Conservation (phyloP, 805 yeast species). For the Yamadazyma ubonensis region DNA sequence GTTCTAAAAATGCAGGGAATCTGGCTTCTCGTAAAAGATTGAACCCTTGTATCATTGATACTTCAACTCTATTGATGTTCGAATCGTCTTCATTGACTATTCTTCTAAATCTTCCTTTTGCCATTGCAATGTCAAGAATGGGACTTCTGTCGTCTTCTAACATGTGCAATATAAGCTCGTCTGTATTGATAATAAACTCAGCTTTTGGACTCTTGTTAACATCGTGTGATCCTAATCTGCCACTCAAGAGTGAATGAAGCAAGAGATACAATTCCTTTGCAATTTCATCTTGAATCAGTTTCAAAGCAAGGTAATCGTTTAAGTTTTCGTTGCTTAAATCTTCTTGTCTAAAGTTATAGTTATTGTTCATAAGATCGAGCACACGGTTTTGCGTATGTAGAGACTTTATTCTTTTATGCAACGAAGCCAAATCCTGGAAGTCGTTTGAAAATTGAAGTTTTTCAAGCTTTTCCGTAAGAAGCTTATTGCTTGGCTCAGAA, state of each 20-base stretch:
- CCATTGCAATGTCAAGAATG: slow-evolving; percentile 37
- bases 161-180: slow-evolving; percentile 39
- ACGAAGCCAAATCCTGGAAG: slow-evolving; percentile 54
- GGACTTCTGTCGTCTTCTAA: slow-evolving; percentile 41
- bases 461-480: slow-evolving; percentile 57
- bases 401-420: slow-evolving; percentile 45
- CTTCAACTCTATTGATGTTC: slow-evolving; percentile 35
- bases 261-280: slow-evolving; percentile 34
- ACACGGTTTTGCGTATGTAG: slow-evolving; percentile 50
- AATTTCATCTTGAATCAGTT: slow-evolving; percentile 32
- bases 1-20: slow-evolving; percentile 36
- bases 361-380: slow-evolving; percentile 42
- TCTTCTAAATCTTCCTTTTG: slow-evolving; percentile 33
- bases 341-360: slow-evolving; percentile 49
- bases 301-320: slow-evolving; percentile 42
- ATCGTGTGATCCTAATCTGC: slow-evolving; percentile 24
- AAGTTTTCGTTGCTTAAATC: slow-evolving; percentile 49
- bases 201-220: slow-evolving; percentile 22
- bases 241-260: slow-evolving; percentile 38
- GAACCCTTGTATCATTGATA: slow-evolving; percentile 38
- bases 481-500: slow-evolving; percentile 66
- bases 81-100: slow-evolving; percentile 41
- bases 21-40: slow-evolving; percentile 32
- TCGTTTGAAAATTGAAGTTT: slow-evolving; percentile 70
- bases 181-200: slow-evolving; percentile 39